Evolutionary conservation across 306 rosid genomes (phyloP), one percentile per base, ranked within the genome.

Genomic region (Medicago ruthenica): DNA sequence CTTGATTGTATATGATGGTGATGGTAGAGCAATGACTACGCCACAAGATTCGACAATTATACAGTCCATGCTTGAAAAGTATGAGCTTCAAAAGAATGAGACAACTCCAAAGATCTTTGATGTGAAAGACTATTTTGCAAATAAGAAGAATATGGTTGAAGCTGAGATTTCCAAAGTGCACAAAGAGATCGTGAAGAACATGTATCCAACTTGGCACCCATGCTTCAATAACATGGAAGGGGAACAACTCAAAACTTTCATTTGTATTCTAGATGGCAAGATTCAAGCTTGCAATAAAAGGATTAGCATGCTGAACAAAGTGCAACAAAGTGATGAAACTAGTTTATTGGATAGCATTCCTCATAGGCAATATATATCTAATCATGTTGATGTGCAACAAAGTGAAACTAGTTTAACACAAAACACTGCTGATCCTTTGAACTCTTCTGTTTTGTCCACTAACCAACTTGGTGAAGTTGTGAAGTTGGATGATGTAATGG

Each of bases 171-270:
- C 47, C 1, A 80, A 4, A 37, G 16, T 62, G n/a, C 69, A 5
- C 0, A 84, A 80, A 42, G n/a, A 76, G 0, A 67, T 68, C 1
- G 3, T 27, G 4, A 18, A 9, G 12, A 24, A 71, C 3, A 67
- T 20, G 65, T 80, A 83, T 72, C 85, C 85, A 1, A 77, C 83
- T 2, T 80, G 50, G 79, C 71, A 74, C 63, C 47, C 14, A 4
- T n/a, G 44, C 39, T 39, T 80, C 6, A 17, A 24, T 0, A 7
- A 9, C 14, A 14, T 83, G 1, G 42, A 41, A 1, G 73, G 57
- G 40, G 69, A 74, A 4, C 51, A 77, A 2, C 31, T 74, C 4
- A 58, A 15, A 13, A 1, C 1, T 34, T 67, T 80, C 2, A 67
- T 59, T 37, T 15, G 15, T 11, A 4, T 11, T 0, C 8, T 83